Evolutionary conservation across 345 rosid genomes (phyloP).

Genomic region (Salix caprea): DNA sequence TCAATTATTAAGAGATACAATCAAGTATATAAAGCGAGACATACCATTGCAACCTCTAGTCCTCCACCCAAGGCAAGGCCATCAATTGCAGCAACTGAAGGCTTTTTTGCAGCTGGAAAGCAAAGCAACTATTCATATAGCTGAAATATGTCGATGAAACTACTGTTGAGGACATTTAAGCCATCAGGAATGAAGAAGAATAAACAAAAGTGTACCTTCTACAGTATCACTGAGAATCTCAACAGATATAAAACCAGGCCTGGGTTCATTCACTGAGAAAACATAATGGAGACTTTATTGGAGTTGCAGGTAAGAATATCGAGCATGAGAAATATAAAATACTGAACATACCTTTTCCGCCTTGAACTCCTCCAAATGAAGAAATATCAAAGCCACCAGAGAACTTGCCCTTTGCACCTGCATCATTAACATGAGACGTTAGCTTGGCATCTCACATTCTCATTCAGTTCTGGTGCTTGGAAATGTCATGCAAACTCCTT

Average conservation of each 20-base stretch:
- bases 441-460: conserved; percentile 2
- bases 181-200: not conserved
- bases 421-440: conserved; percentile 13
- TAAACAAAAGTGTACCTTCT: conserved; percentile 59
- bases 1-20: not conserved
- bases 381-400: conserved; percentile 95
- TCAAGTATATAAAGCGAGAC: conserved; percentile 7
- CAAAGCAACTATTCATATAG: conserved; percentile 17
- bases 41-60: conserved; percentile 91
- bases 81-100: conserved; percentile 96
- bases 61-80: conserved; percentile 99
- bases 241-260: conserved; percentile 56
- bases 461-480: not conserved
- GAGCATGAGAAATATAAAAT: not conserved
- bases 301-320: conserved; percentile 5
- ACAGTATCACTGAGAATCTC: conserved; percentile 59
- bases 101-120: conserved; percentile 73
- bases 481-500: not conserved
- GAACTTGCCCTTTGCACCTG: conserved; percentile 88
- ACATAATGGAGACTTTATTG: conserved; percentile 7
- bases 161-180: not conserved
- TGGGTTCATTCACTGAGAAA: conserved; percentile 52
- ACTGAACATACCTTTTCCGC: conserved; percentile 48
- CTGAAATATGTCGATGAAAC: not conserved
- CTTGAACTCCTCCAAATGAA: conserved; percentile 60